phyloP scores from a whole-genome alignment of 352 stramenopile species.

The Globisporangium yorkense region DNA sequence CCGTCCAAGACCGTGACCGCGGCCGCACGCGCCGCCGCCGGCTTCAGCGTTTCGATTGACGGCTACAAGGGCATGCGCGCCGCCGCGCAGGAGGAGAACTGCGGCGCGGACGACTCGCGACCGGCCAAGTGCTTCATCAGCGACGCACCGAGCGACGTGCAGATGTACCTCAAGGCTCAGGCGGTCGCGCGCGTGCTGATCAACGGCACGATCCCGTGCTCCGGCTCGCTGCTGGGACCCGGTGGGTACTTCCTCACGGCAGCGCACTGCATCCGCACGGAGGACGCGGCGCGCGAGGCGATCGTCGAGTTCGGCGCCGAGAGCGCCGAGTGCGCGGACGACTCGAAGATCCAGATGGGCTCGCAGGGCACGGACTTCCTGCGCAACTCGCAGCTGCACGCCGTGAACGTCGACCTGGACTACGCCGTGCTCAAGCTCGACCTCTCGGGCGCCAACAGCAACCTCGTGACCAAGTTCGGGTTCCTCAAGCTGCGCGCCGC shows the following conservation, averaged over 20 bases:
- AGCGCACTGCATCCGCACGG: constrained; percentile 19
- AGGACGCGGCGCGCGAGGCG: constrained; percentile 8
- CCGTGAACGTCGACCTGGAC: constrained; percentile 17
- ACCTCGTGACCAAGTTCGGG: constrained; percentile 16
- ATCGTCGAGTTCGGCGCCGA: constrained; percentile 24
- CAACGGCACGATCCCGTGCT: constrained; percentile 20
- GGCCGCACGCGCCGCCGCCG: background rate
- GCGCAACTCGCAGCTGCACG: constrained; percentile 15
- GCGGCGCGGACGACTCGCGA: constrained; percentile 17
- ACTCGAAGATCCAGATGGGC: constrained; percentile 18
- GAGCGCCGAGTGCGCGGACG: constrained; percentile 12
- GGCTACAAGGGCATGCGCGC: constrained; percentile 11
- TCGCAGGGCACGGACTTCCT: constrained; percentile 17
- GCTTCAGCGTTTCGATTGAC: constrained; percentile 13
- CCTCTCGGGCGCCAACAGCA: background rate
- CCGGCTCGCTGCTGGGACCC: constrained; percentile 13
- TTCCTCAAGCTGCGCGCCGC: constrained; percentile 13
- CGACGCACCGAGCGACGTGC: constrained; percentile 3
- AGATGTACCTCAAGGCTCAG: constrained; percentile 19
- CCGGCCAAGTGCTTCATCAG: constrained; percentile 22
- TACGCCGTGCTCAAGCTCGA: constrained; percentile 27
- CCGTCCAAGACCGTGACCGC: constrained; percentile 1
- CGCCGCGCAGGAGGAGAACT: constrained; percentile 11
- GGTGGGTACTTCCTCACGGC: constrained; percentile 24
- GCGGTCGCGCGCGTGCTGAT: constrained; percentile 22